Evolutionary conservation across 1,139 yeast species (phyloP), one percentile per base, ranked within the genome.

Genomic region (Tardiomyces depauwii): DNA sequence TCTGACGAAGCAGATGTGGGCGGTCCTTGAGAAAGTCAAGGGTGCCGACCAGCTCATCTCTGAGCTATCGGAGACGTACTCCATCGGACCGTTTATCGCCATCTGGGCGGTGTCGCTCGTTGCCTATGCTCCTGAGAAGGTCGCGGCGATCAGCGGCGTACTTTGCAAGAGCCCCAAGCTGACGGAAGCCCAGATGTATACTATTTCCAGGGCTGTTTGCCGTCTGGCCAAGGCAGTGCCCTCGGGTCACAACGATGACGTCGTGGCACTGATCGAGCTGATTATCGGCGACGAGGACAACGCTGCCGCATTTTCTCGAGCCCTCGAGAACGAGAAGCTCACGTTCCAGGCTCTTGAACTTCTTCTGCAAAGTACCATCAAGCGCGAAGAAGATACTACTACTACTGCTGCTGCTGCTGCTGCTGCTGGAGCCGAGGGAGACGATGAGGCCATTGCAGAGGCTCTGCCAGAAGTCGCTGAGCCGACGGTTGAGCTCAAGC

Each of bases 51-150:
- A 61, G 36, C 36, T 30, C 33, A 44, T 65, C 18, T 41, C 52
- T 10, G 48, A 50, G 3, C 52, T 64, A 25, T 55, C 60, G 4
- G 55, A 50, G 21, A 54, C 55, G 43, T 62, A 60, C 49, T 55
- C 61, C 42, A 53, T 61, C 27, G 61, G 57, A 28, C 52, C 56
- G 30, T 65, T 65, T 41, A 48, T 61, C 14, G 57, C 55, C 9
- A 47, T 55, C 10, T 64, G 64, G 60, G 50, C 55, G 1, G 43
- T 54, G 5, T 55, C 65, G 2, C 43, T 58, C 10, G 5, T 30
- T 11, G 36, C 36, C 3, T 13, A 30, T 11, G n/a, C 36, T 10
- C 36, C 36, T 14, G 36, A 30, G 11, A 30, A 30, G 11, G 16
- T 30, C 5, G 36, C 36, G 5, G n/a, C 36, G 10, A 14, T 30